These are phyloP conservation scores for Orbilia quercus DNA, from an alignment of 2,329 filamentous ascomycete genomes.

Conservation along the genomic window DNA sequence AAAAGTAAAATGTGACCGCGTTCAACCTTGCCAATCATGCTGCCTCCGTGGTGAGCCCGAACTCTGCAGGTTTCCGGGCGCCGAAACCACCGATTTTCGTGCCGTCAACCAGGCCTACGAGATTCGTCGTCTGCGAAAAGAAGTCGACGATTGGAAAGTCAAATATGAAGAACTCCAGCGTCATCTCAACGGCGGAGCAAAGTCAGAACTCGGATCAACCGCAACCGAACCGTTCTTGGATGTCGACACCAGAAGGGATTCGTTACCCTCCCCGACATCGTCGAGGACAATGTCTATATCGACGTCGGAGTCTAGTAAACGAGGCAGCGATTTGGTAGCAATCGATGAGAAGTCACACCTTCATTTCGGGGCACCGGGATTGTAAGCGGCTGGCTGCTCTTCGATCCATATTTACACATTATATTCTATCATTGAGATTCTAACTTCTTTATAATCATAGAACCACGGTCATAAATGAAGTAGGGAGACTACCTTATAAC, in stretches of 20 bases:
- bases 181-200: conserved; percentile 5
- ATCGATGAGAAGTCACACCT: conserved; percentile 48
- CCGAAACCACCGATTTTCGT: conserved; percentile 37
- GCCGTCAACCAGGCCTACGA: conserved; percentile 52
- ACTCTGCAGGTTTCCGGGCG: conserved; percentile 35
- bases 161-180: conserved; percentile 44
- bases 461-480: conserved; percentile 47
- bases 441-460: conserved; percentile 15
- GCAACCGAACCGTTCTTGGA: conserved; percentile 18
- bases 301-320: not conserved
- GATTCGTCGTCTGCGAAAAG: conserved; percentile 46
- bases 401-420: conserved; percentile 2
- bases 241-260: conserved; percentile 8
- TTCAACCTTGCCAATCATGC: conserved; percentile 48
- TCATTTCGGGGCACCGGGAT: conserved; percentile 48
- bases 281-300: conserved; percentile 25
- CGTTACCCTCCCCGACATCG: conserved; percentile 17
- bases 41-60: conserved; percentile 43
- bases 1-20: conserved; percentile 55
- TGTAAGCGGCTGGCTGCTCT: conserved; percentile 33
- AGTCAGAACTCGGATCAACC: not conserved
- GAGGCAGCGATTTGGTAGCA: conserved; percentile 27
- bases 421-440: not conserved
- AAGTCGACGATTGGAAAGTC: conserved; percentile 41
- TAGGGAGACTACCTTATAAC: not conserved